Percentiles rank a stretch among this genome's conserved stretches.
These are phyloP conservation scores for Lasiosphaeria miniovina DNA, from an alignment of 495 filamentous ascomycete genomes.

Conservation along the genomic window DNA sequence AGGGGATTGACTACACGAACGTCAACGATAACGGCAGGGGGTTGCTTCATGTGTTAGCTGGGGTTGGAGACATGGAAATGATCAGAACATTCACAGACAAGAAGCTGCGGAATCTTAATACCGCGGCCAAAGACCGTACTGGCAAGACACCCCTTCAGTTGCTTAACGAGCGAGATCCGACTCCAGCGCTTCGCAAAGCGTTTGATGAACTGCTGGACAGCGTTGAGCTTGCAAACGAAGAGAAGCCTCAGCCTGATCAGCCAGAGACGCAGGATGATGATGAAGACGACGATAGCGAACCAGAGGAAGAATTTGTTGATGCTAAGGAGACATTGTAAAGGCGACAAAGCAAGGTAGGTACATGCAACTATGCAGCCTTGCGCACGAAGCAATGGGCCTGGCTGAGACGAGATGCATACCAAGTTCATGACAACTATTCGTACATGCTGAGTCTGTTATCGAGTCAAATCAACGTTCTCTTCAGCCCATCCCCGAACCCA, in stretches of 20 bases:
- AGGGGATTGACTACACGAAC: background rate
- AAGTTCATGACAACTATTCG: no score
- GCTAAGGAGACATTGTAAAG: background rate
- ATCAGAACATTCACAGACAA: background rate
- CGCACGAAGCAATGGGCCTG: no score
- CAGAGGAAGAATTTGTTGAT: background rate
- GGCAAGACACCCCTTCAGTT: conserved; percentile 8
- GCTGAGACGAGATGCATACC: no score
- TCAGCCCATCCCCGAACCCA: no score
- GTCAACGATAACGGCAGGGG: conserved; percentile 4
- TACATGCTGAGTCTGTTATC: no score
- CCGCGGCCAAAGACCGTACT: background rate
- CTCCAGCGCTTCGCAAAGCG: conserved; percentile 1
- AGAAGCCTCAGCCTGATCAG: background rate
- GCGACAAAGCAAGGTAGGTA: background rate
- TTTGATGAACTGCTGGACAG: conserved; percentile 11
- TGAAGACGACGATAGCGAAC: background rate
- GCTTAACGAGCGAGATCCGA: conserved; percentile 6
- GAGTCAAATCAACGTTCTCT: no score
- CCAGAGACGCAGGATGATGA: background rate
- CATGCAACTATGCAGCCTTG: no score
- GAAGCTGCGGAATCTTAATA: background rate
- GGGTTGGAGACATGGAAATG: background rate
- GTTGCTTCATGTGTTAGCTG: conserved; percentile 5
- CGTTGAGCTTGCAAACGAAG: conserved; percentile 2